Conservation (phyloP, 1,284 basidiomycete species). For the Volvariella surrecta region DNA sequence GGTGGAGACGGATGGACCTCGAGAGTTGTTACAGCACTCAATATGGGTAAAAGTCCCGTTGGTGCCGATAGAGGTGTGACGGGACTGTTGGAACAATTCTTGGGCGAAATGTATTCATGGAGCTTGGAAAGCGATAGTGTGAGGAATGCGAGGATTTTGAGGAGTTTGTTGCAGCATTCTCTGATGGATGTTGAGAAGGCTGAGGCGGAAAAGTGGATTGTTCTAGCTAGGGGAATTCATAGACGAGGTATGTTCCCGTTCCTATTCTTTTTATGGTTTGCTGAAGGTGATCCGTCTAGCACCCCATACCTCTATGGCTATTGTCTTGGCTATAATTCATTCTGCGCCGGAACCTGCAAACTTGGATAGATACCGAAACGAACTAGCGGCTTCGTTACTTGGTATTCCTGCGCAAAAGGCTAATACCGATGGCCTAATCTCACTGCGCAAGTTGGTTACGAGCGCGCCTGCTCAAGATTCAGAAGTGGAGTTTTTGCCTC, state of each 20-base stretch:
- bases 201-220: slow-evolving; percentile 75
- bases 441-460: slow-evolving; percentile 67
- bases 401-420: slow-evolving; percentile 61
- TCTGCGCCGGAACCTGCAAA: slow-evolving; percentile 62
- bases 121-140: slow-evolving; percentile 36
- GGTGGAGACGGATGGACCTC: slow-evolving; percentile 44
- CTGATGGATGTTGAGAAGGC: slow-evolving; percentile 49
- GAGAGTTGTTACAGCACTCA: no score
- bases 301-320: slow-evolving; percentile 56
- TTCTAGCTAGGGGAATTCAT: slow-evolving; percentile 54
- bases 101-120: slow-evolving; percentile 30
- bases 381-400: slow-evolving; percentile 74
- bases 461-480: slow-evolving; percentile 75
- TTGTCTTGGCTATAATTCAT: slow-evolving; percentile 55
- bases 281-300: slow-evolving; percentile 31
- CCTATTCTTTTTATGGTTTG: not conserved
- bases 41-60: not conserved
- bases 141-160: slow-evolving; percentile 49
- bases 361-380: slow-evolving; percentile 83
- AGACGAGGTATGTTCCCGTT: slow-evolving; percentile 41
- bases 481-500: slow-evolving; percentile 80
- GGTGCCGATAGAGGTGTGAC: slow-evolving; percentile 1
- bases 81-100: slow-evolving; percentile 19
- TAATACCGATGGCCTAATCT: slow-evolving; percentile 58
- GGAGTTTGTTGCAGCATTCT: slow-evolving; percentile 49